Evolutionary conservation across 805 yeast species (phyloP).

Genomic region (Saccharomycopsis oosterbeekiorum): DNA sequence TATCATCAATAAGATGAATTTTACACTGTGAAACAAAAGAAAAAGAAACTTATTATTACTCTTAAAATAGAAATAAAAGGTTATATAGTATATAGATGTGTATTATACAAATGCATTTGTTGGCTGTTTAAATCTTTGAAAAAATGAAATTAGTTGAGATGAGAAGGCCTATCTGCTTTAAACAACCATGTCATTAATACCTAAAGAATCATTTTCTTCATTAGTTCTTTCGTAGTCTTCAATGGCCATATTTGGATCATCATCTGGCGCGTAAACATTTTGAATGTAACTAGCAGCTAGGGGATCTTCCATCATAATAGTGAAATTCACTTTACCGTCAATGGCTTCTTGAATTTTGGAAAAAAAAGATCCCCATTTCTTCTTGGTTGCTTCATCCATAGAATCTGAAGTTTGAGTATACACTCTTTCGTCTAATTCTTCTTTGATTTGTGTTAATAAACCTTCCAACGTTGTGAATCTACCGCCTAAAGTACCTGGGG

Average conservation of each 20-base stretch:
- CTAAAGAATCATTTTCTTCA: constrained; percentile 87
- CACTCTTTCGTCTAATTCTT: constrained; percentile 79
- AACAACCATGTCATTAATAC: constrained; percentile 44
- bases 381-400: constrained; percentile 68
- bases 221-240: constrained; percentile 86
- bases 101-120: not conserved
- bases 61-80: not conserved
- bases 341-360: constrained; percentile 65
- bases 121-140: not conserved
- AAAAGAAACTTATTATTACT: not conserved
- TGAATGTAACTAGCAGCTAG: constrained; percentile 92
- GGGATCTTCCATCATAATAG: constrained; percentile 88
- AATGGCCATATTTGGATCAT: constrained; percentile 88
- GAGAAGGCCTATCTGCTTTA: not conserved
- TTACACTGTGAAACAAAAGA: not conserved
- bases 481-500: constrained; percentile 96
- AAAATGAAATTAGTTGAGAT: not conserved
- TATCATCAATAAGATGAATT: no score
- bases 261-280: constrained; percentile 97
- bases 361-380: constrained; percentile 79
- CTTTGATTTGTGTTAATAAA: constrained; percentile 74
- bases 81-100: not conserved
- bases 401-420: constrained; percentile 83
- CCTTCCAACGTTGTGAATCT: constrained; percentile 97
- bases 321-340: constrained; percentile 73